Evolutionary conservation across 2,329 filamentous ascomycete genomes (phyloP).

Genomic region (Exophiala calicioides): DNA sequence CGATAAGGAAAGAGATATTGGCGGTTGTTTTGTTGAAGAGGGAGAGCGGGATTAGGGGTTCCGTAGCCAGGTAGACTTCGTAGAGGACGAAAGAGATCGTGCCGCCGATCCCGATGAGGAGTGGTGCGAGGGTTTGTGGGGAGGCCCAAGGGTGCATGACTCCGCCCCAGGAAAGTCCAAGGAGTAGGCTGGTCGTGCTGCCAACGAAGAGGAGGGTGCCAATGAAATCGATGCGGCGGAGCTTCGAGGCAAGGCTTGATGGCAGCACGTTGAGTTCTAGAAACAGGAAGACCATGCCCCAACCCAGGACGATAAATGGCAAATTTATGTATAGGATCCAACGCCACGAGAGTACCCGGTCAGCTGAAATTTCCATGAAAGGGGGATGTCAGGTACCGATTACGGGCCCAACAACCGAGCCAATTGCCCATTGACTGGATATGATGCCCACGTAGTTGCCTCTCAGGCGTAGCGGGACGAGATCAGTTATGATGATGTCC

Average conservation of each 20-base stretch:
- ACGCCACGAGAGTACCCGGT: slow-evolving; percentile 22
- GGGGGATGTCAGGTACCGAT: slow-evolving; percentile 12
- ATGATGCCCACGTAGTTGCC: slow-evolving; percentile 44
- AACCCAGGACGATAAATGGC: slow-evolving; percentile 5
- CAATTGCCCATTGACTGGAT: slow-evolving; percentile 44
- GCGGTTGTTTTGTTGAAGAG: too few relatives aligned
- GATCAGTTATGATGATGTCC: slow-evolving; percentile 50
- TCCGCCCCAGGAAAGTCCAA: neutral
- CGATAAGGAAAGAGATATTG: too few relatives aligned
- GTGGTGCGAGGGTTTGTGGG: neutral
- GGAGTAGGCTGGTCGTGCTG: neutral
- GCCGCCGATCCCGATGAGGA: neutral
- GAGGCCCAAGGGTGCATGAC: neutral
- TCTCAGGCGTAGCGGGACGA: slow-evolving; percentile 50
- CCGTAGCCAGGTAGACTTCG: neutral
- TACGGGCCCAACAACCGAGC: slow-evolving; percentile 33
- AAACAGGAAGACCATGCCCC: neutral
- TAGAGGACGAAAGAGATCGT: neutral
- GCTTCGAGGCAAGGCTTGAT: neutral
- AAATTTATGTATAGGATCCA: slow-evolving; percentile 25
- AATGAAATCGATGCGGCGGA: neutral
- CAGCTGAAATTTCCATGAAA: slow-evolving; percentile 23
- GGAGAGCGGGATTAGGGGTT: neutral
- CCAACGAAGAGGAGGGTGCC: neutral
- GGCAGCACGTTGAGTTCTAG: neutral